A percentile compares a stretch with the other conserved stretches of the same genome.
Conservation (phyloP, 2,329 filamentous ascomycete genomes). For the Aspergillus niger region DNA sequence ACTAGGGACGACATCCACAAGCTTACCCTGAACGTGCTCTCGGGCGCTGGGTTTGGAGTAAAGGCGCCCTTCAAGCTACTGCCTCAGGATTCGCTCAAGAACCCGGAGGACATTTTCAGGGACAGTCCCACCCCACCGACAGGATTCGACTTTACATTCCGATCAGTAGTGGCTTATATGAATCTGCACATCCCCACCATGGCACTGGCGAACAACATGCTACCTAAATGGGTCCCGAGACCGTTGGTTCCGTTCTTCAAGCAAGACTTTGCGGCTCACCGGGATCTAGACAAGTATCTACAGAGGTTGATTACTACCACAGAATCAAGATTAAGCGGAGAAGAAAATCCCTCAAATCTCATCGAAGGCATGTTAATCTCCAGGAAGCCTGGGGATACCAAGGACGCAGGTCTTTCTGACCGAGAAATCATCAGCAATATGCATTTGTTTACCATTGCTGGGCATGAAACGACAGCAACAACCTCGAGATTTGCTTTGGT, state of each 20-base stretch:
- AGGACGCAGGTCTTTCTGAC: slow-evolving; percentile 17
- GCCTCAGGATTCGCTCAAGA: slow-evolving; percentile 19
- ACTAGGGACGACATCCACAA: slow-evolving; percentile 37
- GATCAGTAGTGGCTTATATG: slow-evolving; percentile 30
- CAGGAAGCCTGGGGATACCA: not conserved
- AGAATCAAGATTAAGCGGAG: slow-evolving; percentile 30
- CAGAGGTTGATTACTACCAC: slow-evolving; percentile 15
- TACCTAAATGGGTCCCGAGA: slow-evolving; percentile 25
- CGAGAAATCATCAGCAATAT: slow-evolving; percentile 54
- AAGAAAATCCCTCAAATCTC: slow-evolving; percentile 13
- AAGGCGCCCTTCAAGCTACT: slow-evolving; percentile 20
- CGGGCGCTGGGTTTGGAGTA: slow-evolving; percentile 40
- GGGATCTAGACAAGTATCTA: slow-evolving; percentile 24
- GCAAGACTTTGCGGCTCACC: slow-evolving; percentile 32
- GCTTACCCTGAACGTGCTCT: slow-evolving; percentile 42
- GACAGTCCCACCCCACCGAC: slow-evolving; percentile 17
- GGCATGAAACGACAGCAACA: slow-evolving; percentile 55
- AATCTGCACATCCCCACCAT: slow-evolving; percentile 15
- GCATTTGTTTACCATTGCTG: slow-evolving; percentile 54
- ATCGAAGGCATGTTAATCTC: slow-evolving; percentile 19
- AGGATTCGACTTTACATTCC: slow-evolving; percentile 27
- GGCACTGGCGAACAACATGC: slow-evolving; percentile 20
- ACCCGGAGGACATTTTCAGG: slow-evolving; percentile 25
- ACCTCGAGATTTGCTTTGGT: slow-evolving; percentile 47
- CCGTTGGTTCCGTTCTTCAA: slow-evolving; percentile 32